Base-by-base conservation (phyloP, 2,329 filamentous ascomycete genomes). In the Monascus ruber region DNA sequence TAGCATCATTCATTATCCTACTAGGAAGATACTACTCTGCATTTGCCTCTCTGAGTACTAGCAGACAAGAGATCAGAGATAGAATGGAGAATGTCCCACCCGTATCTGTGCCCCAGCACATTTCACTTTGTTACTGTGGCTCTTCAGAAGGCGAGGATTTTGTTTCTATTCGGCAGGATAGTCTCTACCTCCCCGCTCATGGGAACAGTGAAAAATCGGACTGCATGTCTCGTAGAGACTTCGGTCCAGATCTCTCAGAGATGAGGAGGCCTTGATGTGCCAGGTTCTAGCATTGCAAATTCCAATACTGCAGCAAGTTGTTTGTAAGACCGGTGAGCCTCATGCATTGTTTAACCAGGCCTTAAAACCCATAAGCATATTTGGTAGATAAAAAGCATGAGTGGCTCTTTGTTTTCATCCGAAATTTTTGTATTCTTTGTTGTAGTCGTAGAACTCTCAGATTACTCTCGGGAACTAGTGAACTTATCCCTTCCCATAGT, bases 21-120 rank as follows among this genome's bases (percentile, higher is more conserved):
- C 17, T 17, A 17, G 17, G 2, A 17, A 17, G 17, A 17, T 17
- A 17, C 17, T 17, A 17, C 17, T 17, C 2, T 17, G 17, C 3
- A 17, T 17, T 17, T 17, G 17, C 17, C 17, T 17, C 17, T 17
- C 17, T 17, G 17, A 37, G 25, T 32, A 34, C 37, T 37, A 46
- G 38, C 17, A 17, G 17, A 17, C 37, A 39, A 35, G 31, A 31
- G 26, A 31, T 24, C 38, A 10, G 36, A 10, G 25, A 39, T 4
- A 24, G 26, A 27, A 5, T 31, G 32, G 26, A 36, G 42, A 38
- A 62, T 79, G 74, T 79, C 60, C 65, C 68, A 65, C 74, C 75
- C 74, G 76, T 79, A 80, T 80, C 76, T 80, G 77, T 80, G 74
- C 75, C 74, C 66, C 64, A 64, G 71, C 64, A 68, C 64, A 70